Conservation (phyloP, 2,329 filamentous ascomycete genomes). For the Sarocladiaceae sp. region DNA sequence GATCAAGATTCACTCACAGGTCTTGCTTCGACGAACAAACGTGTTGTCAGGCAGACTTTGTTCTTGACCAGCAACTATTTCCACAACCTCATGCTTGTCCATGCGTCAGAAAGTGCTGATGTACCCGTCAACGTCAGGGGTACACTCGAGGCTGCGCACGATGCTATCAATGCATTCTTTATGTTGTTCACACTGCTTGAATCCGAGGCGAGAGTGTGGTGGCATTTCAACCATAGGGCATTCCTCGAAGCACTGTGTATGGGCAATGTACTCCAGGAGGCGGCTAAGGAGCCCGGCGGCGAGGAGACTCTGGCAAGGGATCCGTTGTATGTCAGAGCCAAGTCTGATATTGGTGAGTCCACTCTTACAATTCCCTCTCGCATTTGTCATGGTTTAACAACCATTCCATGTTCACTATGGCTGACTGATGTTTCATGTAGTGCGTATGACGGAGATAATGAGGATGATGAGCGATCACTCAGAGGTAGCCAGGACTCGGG, state of each 20-base stretch:
- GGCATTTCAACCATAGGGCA: conserved; percentile 78
- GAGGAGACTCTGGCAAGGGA: conserved; percentile 45
- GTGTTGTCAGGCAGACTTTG: conserved; percentile 68
- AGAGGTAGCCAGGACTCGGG: conserved; percentile 54
- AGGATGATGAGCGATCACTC: conserved; percentile 54
- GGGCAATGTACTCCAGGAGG: conserved; percentile 53
- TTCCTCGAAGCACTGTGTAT: conserved; percentile 74
- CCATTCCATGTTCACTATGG: too few relatives aligned
- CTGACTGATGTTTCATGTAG: conserved; percentile 26
- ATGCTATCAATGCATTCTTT: conserved; percentile 72
- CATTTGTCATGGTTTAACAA: conserved; percentile 4
- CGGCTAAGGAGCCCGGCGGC: conserved; percentile 39
- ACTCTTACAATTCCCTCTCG: conserved; percentile 10
- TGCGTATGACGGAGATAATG: conserved; percentile 62
- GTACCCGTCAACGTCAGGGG: conserved; percentile 63
- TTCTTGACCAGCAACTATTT: conserved; percentile 81
- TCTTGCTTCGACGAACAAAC: conserved; percentile 55
- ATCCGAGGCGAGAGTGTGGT: conserved; percentile 73
- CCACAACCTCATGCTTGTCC: conserved; percentile 76
- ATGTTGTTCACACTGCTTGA: conserved; percentile 66
- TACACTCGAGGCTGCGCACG: conserved; percentile 70
- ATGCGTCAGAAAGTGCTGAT: conserved; percentile 63
- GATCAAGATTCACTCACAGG: conserved; percentile 55
- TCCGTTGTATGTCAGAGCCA: conserved; percentile 56
- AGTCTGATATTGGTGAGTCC: conserved; percentile 55